Percentiles rank a stretch among this genome's conserved stretches.
These are phyloP conservation scores for Lactarius sanguifluus DNA, from an alignment of 768 basidiomycete species.

Conservation along the genomic window DNA sequence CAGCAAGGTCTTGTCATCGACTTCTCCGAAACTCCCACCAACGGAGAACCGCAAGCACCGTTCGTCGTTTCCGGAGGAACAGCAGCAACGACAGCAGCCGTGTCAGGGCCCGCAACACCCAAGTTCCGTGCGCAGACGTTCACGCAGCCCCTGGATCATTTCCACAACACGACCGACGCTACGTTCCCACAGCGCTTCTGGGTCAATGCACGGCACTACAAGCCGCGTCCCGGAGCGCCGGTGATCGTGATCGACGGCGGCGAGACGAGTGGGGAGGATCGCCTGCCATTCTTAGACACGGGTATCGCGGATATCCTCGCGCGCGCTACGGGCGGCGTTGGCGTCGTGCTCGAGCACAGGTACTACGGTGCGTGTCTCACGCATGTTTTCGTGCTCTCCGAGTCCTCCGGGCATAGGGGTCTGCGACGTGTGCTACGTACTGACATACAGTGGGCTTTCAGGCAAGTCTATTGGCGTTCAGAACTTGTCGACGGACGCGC, in stretches of 20 bases:
- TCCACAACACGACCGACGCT: slow-evolving; percentile 49
- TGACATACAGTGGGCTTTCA: slow-evolving; percentile 34
- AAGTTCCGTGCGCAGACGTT: slow-evolving; percentile 66
- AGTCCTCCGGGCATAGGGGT: background rate
- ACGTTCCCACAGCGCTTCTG: slow-evolving; percentile 91
- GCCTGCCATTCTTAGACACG: slow-evolving; percentile 46
- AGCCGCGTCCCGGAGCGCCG: slow-evolving; percentile 66
- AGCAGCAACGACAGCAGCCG: background rate
- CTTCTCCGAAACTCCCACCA: background rate
- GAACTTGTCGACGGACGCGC: slow-evolving; percentile 78
- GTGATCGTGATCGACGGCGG: slow-evolving; percentile 92
- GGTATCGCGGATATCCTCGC: slow-evolving; percentile 85
- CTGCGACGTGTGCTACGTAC: slow-evolving; percentile 15
- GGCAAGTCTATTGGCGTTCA: slow-evolving; percentile 73
- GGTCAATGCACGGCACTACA: slow-evolving; percentile 83
- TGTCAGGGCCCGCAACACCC: background rate
- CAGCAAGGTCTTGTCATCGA: background rate
- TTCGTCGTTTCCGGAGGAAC: background rate
- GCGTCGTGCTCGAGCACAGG: slow-evolving; percentile 89
- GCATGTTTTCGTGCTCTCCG: background rate
- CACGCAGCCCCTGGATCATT: slow-evolving; percentile 85
- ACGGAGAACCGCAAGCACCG: slow-evolving; percentile 5
- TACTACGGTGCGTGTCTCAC: slow-evolving; percentile 62
- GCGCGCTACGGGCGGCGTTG: slow-evolving; percentile 82
- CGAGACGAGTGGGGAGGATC: slow-evolving; percentile 81